phyloP scores from a whole-genome alignment of 441 rosid genomes.

The Croton setiger region DNA sequence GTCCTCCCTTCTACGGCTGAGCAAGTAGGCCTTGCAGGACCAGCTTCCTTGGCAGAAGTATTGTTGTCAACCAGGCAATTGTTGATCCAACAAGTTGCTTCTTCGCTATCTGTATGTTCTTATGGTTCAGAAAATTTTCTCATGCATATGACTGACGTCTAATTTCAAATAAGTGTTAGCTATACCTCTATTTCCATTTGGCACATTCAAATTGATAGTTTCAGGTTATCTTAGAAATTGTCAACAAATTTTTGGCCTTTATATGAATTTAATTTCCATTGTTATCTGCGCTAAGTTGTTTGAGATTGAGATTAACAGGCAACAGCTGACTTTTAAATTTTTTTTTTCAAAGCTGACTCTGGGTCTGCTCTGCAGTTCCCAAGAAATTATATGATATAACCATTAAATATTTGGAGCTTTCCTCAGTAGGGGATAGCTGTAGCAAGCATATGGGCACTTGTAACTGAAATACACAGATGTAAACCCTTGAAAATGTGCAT shows the following conservation, averaged over 20 bases:
- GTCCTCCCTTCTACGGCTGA: neutral
- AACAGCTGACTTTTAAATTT: neutral
- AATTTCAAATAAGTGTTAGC: neutral
- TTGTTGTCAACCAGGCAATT: constrained; percentile 2
- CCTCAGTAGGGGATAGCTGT: neutral
- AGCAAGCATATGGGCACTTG: neutral
- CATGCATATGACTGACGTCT: neutral
- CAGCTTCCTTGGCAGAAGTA: constrained; percentile 4
- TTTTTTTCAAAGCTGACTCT: neutral
- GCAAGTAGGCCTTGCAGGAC: neutral
- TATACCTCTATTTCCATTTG: neutral
- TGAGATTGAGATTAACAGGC: neutral
- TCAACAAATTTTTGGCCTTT: neutral
- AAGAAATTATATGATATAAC: neutral
- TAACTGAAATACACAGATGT: neutral
- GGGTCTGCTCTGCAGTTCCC: neutral
- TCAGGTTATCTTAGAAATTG: neutral
- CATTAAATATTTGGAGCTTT: neutral
- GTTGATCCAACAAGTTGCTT: neutral
- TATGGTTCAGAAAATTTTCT: neutral
- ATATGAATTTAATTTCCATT: neutral
- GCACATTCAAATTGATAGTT: neutral
- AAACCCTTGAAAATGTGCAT: neutral
- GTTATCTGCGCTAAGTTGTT: neutral
- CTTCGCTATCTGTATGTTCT: constrained; percentile 5